Percentiles rank a stretch among this genome's conserved stretches.
These are phyloP conservation scores for Paramecium sonneborni DNA, from an alignment of 73 alveolate species.

Conservation along the genomic window DNA sequence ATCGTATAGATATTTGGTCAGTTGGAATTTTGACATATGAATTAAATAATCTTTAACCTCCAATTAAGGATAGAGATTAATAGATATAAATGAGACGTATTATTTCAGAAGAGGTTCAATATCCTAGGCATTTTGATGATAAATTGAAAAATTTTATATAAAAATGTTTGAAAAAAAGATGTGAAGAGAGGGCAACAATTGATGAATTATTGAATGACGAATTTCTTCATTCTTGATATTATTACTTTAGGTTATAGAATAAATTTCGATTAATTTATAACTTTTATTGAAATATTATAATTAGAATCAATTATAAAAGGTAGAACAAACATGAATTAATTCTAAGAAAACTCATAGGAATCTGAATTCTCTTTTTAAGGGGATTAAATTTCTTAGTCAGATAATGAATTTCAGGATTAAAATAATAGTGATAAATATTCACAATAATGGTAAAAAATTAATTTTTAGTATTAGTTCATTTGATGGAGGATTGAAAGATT, in stretches of 20 bases:
- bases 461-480: too few relatives aligned
- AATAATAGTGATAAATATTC: too few relatives aligned
- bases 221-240: background rate
- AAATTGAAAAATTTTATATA: background rate
- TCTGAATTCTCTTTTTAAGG: too few relatives aligned
- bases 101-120: background rate
- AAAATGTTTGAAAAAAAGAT: background rate
- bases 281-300: too few relatives aligned
- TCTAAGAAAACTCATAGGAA: too few relatives aligned
- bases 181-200: background rate
- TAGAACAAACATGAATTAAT: too few relatives aligned
- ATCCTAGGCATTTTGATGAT: background rate
- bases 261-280: too few relatives aligned
- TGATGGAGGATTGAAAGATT: too few relatives aligned
- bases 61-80: slow-evolving; percentile 65
- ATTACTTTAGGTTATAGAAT: background rate
- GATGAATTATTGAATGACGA: background rate
- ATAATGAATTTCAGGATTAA: too few relatives aligned
- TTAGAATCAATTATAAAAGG: too few relatives aligned
- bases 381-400: too few relatives aligned
- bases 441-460: too few relatives aligned
- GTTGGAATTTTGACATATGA: slow-evolving; percentile 78
- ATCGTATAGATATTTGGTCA: slow-evolving; percentile 92
- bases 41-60: slow-evolving; percentile 77
- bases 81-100: slow-evolving; percentile 37